Base-by-base conservation (phyloP, 495 filamentous ascomycete genomes). In the Neohortaea acidophila region DNA sequence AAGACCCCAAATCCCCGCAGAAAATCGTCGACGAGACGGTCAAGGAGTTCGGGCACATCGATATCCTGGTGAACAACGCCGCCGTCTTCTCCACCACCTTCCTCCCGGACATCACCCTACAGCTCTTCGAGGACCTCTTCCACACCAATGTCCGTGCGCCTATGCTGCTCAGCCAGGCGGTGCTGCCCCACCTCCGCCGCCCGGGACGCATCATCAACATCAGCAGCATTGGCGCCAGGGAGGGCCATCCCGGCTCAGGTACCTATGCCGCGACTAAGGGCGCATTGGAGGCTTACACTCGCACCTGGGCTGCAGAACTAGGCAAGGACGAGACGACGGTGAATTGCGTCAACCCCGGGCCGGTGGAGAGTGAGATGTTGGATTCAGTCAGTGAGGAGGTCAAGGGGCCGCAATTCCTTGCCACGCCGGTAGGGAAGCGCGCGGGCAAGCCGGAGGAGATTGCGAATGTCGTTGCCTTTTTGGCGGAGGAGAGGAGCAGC, bases 201-300 rank as follows among this genome's bases (percentile, higher is more conserved):
- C 57, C 58, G 6, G 64, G 63, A 17, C 62, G 72, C 3, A 68
- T 75, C 41, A 67, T 76, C 48, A 73, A 71, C 52, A 58, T 75
- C 17, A 58, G 60, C 19, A 68, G 62, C 11, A 60, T 73, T 4
- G 67, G 49, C 11, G 59, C 54, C 2, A 58, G 70, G 9, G 21
- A 14, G 0, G 67, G 63, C 4, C 59, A 65, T 36, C 38, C 54
- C 3, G 35, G 43, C 5, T 38, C 61, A 0, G 51, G 56, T 2
- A 24, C 61, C 0, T 70, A 70, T 35, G 48, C 44, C n/a, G 56
- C 66, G 0, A 56, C 57, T 3, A 70, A 70, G 49, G 61, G 62
- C 3, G 66, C 63, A 4, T 20, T 68, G 10, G 67, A 70, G 36
- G 64, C 54, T 1, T 36, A 66, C 34, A 65, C 64, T 3, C 49